Evolutionary conservation across 1,284 basidiomycete genomes (phyloP), one percentile per base, ranked within the genome.

Genomic region (Rhodotorula sp.): DNA sequence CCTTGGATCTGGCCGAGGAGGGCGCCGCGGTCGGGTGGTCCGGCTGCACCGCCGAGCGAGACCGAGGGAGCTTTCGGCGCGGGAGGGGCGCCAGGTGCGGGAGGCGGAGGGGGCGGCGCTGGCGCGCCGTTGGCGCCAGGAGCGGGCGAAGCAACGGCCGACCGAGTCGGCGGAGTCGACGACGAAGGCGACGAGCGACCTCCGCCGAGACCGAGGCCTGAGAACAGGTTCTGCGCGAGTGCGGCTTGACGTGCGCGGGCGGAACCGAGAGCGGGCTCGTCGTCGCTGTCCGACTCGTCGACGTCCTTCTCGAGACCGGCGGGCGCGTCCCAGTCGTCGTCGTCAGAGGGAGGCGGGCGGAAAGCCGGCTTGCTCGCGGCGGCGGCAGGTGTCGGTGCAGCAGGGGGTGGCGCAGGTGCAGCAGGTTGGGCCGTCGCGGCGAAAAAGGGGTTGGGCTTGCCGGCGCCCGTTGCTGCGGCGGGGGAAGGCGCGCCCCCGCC

Each of bases 301-400:
- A 86, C 85, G 9, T 88, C 86, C 67, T 88, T 88, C 80, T 94
- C 91, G 51, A 67, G 62, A 0, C 72, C 68, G 73, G 86, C 83
- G 54, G 90, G 83, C 24, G 89, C 88, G 67, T 90, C 92, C 93
- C 93, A 95, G 68, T 93, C 92, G 69, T 93, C 92, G 34, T 84
- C 89, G 32, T 87, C 86, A 27, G 68, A 53, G 1, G 89, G 85
- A 0, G 86, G 89, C 0, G 86, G 88, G 66, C 88, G 80, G 76
- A 90, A 89, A 0, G 83, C 77, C 0, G 83, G 79, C 56, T 76
- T 75, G 77, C 86, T 88, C 29, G 84, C 80, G 1, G 84, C 65
- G 8, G 77, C 55, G 11, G 79, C 66, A 19, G 77, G 64, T 2
- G 79, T 72, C 6, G 77, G 70, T 17, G 79, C 70, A 3, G 69